A percentile compares a stretch with the other conserved stretches of the same genome.
Evolutionary conservation across 129 eudicot genomes (phyloP).

Genomic region (Tagetes patula): DNA sequence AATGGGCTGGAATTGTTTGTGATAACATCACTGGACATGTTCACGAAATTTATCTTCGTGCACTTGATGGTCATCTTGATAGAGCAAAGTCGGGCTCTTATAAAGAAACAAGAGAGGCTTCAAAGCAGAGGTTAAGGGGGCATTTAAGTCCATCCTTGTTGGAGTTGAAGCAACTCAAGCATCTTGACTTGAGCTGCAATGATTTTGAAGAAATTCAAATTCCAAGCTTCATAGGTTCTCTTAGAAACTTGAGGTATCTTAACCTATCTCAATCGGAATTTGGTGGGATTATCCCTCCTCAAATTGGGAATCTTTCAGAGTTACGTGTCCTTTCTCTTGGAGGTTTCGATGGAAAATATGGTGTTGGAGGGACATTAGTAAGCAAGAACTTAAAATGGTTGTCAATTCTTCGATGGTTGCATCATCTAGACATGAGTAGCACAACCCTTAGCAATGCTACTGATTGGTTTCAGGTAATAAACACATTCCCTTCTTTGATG

Average conservation of each 20-base stretch:
- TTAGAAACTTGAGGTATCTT: constrained; percentile 18
- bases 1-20: constrained; percentile 33
- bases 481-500: constrained; percentile 34
- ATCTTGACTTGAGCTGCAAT: constrained; percentile 9
- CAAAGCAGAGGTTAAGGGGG: not conserved
- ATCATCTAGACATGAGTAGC: constrained; percentile 36
- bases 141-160: not conserved
- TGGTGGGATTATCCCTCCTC: constrained; percentile 32
- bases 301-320: constrained; percentile 40
- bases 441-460: constrained; percentile 29
- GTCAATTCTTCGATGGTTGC: constrained; percentile 27
- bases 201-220: constrained; percentile 13
- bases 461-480: constrained; percentile 43
- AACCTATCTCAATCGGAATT: constrained; percentile 22
- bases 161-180: constrained; percentile 13
- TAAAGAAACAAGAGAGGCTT: not conserved
- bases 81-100: not conserved
- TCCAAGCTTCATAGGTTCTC: constrained; percentile 34
- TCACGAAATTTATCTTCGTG: constrained; percentile 31
- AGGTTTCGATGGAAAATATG: not conserved
- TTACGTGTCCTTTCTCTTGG: constrained; percentile 31
- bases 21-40: constrained; percentile 35
- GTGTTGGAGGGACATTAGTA: not conserved
- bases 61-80: not conserved
- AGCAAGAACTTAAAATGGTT: constrained; percentile 31